These are phyloP conservation scores for Spirogloea muscicola DNA, from an alignment of 139 green algal species.

Conservation along the genomic window DNA sequence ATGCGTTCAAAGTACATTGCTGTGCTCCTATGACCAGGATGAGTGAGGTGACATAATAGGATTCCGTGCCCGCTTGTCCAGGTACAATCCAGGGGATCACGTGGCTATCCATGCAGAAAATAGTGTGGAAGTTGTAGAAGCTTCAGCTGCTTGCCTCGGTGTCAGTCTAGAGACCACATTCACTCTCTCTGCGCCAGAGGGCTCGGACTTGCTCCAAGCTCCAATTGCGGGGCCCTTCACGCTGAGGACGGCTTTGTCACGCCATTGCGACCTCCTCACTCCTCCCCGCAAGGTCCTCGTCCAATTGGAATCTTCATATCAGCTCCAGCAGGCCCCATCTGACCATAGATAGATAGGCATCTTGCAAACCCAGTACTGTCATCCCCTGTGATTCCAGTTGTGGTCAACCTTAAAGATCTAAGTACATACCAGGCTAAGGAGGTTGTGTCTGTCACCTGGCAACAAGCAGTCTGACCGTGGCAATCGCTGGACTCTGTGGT, in stretches of 20 bases:
- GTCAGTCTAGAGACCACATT: conserved; percentile 57
- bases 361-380: too few relatives aligned
- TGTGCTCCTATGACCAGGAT: too few relatives aligned
- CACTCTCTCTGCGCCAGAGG: conserved; percentile 36
- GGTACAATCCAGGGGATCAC: conserved; percentile 81
- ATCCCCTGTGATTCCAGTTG: neutral
- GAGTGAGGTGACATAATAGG: too few relatives aligned
- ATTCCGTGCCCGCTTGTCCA: neutral
- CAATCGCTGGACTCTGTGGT: neutral
- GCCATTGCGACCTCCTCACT: conserved; percentile 75
- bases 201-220: conserved; percentile 10
- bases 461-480: neutral
- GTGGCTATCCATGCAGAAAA: conserved; percentile 84
- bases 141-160: conserved; percentile 63
- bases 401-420: neutral
- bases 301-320: neutral
- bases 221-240: conserved; percentile 66
- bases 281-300: conserved; percentile 58
- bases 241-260: conserved; percentile 65
- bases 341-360: too few relatives aligned
- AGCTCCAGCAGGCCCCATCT: too few relatives aligned
- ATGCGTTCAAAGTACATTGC: neutral
- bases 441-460: neutral
- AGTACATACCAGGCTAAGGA: neutral
- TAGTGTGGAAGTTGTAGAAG: conserved; percentile 58